phyloP scores from a whole-genome alignment of 2,329 filamentous ascomycete genomes.

The Lecanicillium sp. region DNA sequence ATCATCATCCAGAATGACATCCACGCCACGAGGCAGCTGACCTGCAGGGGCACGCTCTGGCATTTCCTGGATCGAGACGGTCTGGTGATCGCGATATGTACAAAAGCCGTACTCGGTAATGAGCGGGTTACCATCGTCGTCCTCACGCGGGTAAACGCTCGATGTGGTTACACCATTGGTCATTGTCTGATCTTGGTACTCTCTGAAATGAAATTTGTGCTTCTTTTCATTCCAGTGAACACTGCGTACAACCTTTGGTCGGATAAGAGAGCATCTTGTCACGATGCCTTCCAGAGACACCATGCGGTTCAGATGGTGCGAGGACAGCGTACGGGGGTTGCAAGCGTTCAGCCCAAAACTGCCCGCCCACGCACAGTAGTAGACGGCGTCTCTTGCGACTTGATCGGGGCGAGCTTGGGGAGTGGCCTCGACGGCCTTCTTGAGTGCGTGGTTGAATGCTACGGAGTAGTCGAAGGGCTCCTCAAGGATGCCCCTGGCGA shows the following conservation, averaged over 20 bases:
- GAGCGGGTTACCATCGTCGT: constrained; percentile 85
- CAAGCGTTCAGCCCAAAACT: constrained; percentile 93
- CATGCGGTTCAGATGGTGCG: constrained; percentile 88
- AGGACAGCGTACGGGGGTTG: constrained; percentile 88
- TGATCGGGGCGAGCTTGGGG: constrained; percentile 69
- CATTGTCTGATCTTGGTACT: constrained; percentile 97
- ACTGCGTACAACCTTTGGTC: constrained; percentile 96
- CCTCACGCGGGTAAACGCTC: constrained; percentile 89
- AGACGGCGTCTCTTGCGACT: constrained; percentile 68
- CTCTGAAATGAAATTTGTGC: constrained; percentile 77
- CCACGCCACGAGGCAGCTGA: constrained; percentile 88
- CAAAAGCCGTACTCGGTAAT: constrained; percentile 94
- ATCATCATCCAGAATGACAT: constrained; percentile 95
- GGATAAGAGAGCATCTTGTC: constrained; percentile 87
- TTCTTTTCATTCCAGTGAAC: constrained; percentile 91
- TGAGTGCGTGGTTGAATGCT: constrained; percentile 85
- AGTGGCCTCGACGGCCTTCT: constrained; percentile 76
- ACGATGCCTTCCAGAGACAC: constrained; percentile 96
- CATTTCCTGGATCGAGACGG: constrained; percentile 98
- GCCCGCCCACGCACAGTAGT: constrained; percentile 95
- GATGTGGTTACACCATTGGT: constrained; percentile 81
- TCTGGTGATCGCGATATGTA: constrained; percentile 94
- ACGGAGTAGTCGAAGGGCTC: constrained; percentile 81
- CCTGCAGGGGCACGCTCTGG: constrained; percentile 91
- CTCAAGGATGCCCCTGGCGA: constrained; percentile 70